Percentiles rank a stretch among this genome's conserved stretches.
phyloP scores from a whole-genome alignment of 140 eudicot genomes.

The Cichorium intybus region DNA sequence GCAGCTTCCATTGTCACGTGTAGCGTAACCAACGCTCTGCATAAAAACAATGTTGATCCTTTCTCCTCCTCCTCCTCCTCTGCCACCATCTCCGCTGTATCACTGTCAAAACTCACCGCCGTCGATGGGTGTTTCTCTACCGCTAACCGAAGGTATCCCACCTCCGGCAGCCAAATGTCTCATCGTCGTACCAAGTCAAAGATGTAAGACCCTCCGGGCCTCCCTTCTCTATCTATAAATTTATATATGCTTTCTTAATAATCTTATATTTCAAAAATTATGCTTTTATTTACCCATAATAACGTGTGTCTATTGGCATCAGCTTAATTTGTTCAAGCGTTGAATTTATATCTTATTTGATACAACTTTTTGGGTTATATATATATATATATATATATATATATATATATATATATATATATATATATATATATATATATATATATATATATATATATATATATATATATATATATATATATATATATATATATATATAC shows the following conservation, averaged over 20 bases:
- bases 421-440: too few species aligned
- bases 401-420: too few species aligned
- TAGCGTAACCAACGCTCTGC: not conserved
- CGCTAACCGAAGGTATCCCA: slow-evolving; percentile 4
- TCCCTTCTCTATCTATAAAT: not conserved
- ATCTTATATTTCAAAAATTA: not conserved
- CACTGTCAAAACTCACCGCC: not conserved
- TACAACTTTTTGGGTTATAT: not conserved
- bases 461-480: too few species aligned
- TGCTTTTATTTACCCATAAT: too few species aligned
- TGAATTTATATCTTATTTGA: not conserved
- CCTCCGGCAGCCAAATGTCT: not conserved
- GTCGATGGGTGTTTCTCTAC: not conserved
- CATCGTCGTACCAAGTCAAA: not conserved
- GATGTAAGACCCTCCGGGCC: not conserved
- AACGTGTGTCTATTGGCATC: too few species aligned
- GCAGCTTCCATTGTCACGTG: not conserved
- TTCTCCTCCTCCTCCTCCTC: slow-evolving; percentile 3
- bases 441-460: too few species aligned
- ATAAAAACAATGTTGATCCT: not conserved
- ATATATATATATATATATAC: too few species aligned
- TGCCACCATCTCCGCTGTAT: not conserved
- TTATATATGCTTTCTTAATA: not conserved
- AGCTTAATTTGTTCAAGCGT: too few species aligned
- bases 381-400: too few species aligned